phyloP scores from a whole-genome alignment of 164 flowering plant species.

The Vitis rupestris region DNA sequence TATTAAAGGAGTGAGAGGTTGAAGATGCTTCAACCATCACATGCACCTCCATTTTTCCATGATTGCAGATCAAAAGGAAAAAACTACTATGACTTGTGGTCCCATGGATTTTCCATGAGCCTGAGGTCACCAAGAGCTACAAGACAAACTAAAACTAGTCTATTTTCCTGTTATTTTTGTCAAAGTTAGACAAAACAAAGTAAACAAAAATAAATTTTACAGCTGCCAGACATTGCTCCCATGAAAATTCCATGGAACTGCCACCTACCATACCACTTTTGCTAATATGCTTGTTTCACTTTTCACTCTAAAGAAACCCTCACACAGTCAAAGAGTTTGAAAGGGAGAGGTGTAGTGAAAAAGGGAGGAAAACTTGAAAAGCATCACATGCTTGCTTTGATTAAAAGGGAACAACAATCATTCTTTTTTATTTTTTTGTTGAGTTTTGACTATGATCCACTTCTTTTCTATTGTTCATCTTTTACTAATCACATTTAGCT shows the following conservation, averaged over 20 bases:
- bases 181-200: too few relatives aligned
- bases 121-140: background rate
- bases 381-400: slow-evolving; percentile 16
- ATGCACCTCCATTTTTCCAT: slow-evolving; percentile 12
- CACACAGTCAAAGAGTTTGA: slow-evolving; percentile 5
- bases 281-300: background rate
- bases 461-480: background rate
- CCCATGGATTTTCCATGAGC: background rate
- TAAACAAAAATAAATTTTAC: background rate
- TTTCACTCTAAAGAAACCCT: background rate
- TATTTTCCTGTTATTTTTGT: too few relatives aligned
- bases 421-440: background rate
- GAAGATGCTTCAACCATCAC: slow-evolving; percentile 19
- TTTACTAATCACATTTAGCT: slow-evolving; percentile 1
- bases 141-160: too few relatives aligned
- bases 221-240: background rate
- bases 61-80: slow-evolving; percentile 4
- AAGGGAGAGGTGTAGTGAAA: slow-evolving; percentile 3
- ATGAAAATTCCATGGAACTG: background rate
- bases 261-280: background rate
- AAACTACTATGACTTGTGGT: background rate
- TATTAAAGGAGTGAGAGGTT: slow-evolving; percentile 1
- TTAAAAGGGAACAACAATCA: slow-evolving; percentile 13
- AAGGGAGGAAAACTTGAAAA: slow-evolving; percentile 7
- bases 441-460: slow-evolving; percentile 4